Evolutionary conservation across 495 filamentous ascomycete species (phyloP), one percentile per base, ranked within the genome.

Genomic region (Cercophora scortea): DNA sequence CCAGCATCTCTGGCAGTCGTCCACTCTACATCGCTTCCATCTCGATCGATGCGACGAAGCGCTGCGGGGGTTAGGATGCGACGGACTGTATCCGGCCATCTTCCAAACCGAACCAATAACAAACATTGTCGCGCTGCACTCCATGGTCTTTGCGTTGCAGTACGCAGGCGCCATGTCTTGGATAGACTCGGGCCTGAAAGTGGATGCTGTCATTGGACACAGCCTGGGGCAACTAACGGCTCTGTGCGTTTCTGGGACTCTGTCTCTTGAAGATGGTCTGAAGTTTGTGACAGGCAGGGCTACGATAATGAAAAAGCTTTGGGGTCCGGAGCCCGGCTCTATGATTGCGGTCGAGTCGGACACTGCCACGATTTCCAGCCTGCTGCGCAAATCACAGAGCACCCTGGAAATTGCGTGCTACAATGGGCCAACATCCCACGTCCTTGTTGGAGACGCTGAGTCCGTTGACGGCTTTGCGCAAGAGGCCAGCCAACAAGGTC

Each of bases 221-320:
- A 77, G 72, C 47, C 75, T 83, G 52, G 80, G 80, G 1, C 62
- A 82, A 54, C 60, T 82, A 0, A 75, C 75, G 6, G 78, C 76
- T 0, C 47, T 82, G 0, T 68, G 59, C 17, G 58, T 83, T 5
- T 58, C 71, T 12, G 70, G 66, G 0, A 50, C 44, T 0, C 32
- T 83, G 0, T 58, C 57, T 0, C 61, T 80, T 0, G 1, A 35
- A 0, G 75, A 81, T 42, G 62, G 44, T 0, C 2, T 79, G 0
- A 61, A 61, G n/a, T 47, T 80, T 8, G 56, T 83, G 8, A 45
- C 58, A 1, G 58, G 58, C 0, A 60, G 79, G 4, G 74, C 79
- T 0, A 33, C 10, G 0, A 32, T 81, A 0, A 71, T 80, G 0
- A 53, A 51, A 2, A 45, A 61, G 0, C 0, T 15, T 0, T 77